Percentiles rank a stretch among this genome's conserved stretches.
Evolutionary conservation across 352 stramenopile species (phyloP).

Genomic region (Globisporangium canariense): DNA sequence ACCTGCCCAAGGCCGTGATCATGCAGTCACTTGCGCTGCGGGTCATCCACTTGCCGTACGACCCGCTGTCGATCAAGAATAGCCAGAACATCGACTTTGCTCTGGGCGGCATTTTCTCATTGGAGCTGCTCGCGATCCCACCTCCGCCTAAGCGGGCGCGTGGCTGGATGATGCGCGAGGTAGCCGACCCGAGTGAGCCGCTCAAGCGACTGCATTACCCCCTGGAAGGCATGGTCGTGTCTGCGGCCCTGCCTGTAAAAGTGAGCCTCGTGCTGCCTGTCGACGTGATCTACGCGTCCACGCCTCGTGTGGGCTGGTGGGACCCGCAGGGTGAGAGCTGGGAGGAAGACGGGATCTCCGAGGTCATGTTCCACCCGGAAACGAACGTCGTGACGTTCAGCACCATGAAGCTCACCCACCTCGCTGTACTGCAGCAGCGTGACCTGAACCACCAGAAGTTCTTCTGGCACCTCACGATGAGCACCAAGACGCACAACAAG

Average conservation of each 20-base stretch:
- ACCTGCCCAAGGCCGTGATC: conserved; percentile 77
- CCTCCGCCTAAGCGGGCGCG: conserved; percentile 61
- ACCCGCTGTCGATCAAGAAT: conserved; percentile 31
- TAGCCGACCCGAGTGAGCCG: conserved; percentile 40
- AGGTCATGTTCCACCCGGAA: conserved; percentile 52
- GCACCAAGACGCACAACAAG: conserved; percentile 27
- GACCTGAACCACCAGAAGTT: conserved; percentile 69
- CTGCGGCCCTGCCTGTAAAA: conserved; percentile 64
- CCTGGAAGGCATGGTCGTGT: conserved; percentile 69
- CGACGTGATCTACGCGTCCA: conserved; percentile 45
- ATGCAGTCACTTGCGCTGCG: conserved; percentile 73
- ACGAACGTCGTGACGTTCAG: conserved; percentile 65
- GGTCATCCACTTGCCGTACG: conserved; percentile 60
- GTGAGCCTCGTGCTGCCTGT: conserved; percentile 44
- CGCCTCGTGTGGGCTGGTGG: conserved; percentile 69
- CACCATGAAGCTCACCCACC: conserved; percentile 70
- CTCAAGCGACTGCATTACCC: conserved; percentile 70
- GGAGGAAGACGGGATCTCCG: conserved; percentile 76
- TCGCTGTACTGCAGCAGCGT: conserved; percentile 66
- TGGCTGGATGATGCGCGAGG: conserved; percentile 76
- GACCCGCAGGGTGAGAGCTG: conserved; percentile 43
- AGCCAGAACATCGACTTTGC: conserved; percentile 38
- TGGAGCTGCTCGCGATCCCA: conserved; percentile 70
- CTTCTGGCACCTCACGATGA: conserved; percentile 61
- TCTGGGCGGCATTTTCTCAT: conserved; percentile 56